A percentile compares a stretch with the other conserved stretches of the same genome.
Evolutionary conservation across 768 basidiomycete genomes (phyloP).

Genomic region (Termitomyces sp.): DNA sequence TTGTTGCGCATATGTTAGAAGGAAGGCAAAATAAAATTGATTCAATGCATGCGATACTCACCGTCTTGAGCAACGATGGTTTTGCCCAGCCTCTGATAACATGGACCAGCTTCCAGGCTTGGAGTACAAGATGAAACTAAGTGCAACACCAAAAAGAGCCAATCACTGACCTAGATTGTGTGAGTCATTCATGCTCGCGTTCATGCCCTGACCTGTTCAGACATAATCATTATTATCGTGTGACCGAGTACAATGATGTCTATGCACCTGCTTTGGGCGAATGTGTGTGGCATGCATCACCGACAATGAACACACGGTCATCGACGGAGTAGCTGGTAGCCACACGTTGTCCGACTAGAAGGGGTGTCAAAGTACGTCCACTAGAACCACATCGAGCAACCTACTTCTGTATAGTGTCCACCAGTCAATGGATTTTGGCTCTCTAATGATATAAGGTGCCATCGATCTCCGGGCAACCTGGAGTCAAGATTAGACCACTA

Average conservation of each 20-base stretch:
- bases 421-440: slow-evolving; percentile 55
- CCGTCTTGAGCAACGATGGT: slow-evolving; percentile 44
- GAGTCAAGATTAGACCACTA: not conserved
- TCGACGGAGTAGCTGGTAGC: slow-evolving; percentile 55
- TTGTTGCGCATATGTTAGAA: not conserved
- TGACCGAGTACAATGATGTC: not conserved
- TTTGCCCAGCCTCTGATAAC: slow-evolving; percentile 53
- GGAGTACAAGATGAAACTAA: not conserved
- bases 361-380: not conserved
- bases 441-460: slow-evolving; percentile 47
- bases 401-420: slow-evolving; percentile 70
- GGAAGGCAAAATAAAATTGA: not conserved
- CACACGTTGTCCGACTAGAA: slow-evolving; percentile 67
- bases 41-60: slow-evolving; percentile 19
- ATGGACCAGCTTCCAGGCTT: slow-evolving; percentile 58
- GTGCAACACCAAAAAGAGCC: not conserved
- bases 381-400: slow-evolving; percentile 15
- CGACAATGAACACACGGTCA: slow-evolving; percentile 72
- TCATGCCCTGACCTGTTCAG: slow-evolving; percentile 64
- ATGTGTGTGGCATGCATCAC: slow-evolving; percentile 71
- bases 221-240: not conserved
- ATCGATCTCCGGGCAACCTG: slow-evolving; percentile 55
- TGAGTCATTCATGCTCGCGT: slow-evolving; percentile 71
- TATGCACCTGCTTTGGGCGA: slow-evolving; percentile 57
- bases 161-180: slow-evolving; percentile 53